phyloP scores from a whole-genome alignment of 352 stramenopile genomes.

The Pythium folliculosum region DNA sequence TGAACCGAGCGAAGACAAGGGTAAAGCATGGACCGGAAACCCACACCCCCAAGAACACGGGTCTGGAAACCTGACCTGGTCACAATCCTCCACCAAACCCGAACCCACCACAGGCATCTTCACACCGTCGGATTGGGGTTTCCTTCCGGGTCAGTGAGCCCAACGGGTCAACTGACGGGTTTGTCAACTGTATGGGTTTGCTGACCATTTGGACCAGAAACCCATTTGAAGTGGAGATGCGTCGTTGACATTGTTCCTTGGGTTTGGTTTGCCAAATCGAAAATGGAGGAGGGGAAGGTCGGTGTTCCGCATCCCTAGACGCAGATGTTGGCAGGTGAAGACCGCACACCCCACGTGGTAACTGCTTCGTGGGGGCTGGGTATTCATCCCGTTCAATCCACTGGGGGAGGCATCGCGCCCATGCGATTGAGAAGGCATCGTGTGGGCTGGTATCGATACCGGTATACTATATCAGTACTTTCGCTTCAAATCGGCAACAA shows the following conservation, averaged over 20 bases:
- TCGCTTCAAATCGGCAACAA: conserved; percentile 15
- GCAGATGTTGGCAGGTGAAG: neutral
- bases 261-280: conserved; percentile 11
- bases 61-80: conserved; percentile 21
- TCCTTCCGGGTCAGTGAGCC: neutral
- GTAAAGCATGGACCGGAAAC: conserved; percentile 20
- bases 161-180: neutral
- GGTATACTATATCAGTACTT: neutral
- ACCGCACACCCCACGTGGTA: no score
- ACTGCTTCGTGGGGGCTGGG: no score
- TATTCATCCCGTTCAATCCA: no score
- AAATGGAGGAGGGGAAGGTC: neutral
- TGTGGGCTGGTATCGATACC: neutral
- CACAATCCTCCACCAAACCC: conserved; percentile 7
- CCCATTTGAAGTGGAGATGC: conserved; percentile 22
- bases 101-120: conserved; percentile 4
- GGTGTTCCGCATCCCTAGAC: conserved; percentile 9
- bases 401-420: no score
- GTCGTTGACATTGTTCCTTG: neutral
- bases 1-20: conserved; percentile 25
- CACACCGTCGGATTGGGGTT: no score
- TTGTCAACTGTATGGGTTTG: neutral
- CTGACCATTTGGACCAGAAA: neutral
- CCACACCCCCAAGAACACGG: conserved; percentile 19
- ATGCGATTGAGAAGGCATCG: no score